These are phyloP conservation scores for Parastagonospora avenae DNA, from an alignment of 2,329 filamentous ascomycete species.

Conservation along the genomic window DNA sequence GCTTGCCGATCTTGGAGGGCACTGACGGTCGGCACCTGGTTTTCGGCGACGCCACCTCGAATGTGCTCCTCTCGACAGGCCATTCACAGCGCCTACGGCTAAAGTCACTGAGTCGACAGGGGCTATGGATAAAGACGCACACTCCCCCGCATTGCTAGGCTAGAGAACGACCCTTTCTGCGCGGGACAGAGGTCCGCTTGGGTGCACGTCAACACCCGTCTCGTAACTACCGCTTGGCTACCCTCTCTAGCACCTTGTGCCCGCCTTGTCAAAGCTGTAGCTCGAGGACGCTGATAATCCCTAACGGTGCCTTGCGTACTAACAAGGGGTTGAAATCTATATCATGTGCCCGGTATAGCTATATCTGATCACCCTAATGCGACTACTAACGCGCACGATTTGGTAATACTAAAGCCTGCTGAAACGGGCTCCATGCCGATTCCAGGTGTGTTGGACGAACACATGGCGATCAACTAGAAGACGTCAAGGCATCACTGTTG, in stretches of 20 bases:
- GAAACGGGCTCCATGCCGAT: conserved; percentile 13
- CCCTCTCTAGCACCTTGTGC: conserved; percentile 11
- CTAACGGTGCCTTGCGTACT: conserved; percentile 11
- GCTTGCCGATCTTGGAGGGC: conserved; percentile 32
- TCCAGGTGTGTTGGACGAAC: not conserved
- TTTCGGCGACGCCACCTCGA: conserved; percentile 6
- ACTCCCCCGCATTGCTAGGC: not conserved
- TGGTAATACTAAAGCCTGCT: conserved; percentile 24
- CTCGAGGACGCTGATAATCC: not conserved
- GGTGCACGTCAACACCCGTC: conserved; percentile 18
- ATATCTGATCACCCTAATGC: conserved; percentile 4
- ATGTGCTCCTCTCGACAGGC: not conserved
- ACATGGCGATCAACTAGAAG: conserved; percentile 21
- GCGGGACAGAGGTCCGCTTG: conserved; percentile 9
- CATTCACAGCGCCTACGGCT: conserved; percentile 2
- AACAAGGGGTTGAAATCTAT: conserved; percentile 21
- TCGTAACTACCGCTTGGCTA: conserved; percentile 11
- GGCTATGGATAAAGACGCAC: too few relatives aligned
- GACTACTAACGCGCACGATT: conserved; percentile 3
- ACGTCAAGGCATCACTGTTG: conserved; percentile 22
- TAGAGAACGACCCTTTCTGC: conserved; percentile 1
- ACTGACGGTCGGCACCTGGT: conserved; percentile 8
- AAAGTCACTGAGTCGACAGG: not conserved
- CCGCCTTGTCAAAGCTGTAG: not conserved
- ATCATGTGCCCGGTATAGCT: conserved; percentile 9